Base-by-base conservation (phyloP, 768 basidiomycete genomes). In the Rickenella mellea region DNA sequence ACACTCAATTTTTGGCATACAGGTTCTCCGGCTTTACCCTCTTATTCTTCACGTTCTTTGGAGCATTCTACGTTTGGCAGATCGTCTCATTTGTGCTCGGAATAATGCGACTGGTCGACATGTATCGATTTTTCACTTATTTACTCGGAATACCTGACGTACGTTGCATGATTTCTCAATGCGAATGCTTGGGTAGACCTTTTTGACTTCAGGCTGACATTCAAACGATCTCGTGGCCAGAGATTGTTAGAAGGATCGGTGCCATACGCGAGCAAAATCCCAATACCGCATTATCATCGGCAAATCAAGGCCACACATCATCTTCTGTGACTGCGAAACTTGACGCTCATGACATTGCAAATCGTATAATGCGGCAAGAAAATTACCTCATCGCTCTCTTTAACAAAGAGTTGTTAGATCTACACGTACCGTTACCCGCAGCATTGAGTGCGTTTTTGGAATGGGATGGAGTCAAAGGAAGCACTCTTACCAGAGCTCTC, bases 351-450 rank as follows among this genome's bases (percentile, higher is more conserved):
- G 94, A 98, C 61, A 80, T 98, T 41, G 94, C 94, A 4, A 98
- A 97, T 58, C 83, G 96, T 40, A 97, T 99, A 53, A 76, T 99
- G 78, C 77, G 96, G 25, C 90, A 97, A 59, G 96, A 98, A 57
- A 99, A 99, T 62, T 99, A 98, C 57, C 73, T 99, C 39, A 96
- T 98, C 45, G 92, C 96, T 0, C 62, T 99, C 15, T 96, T 99
- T 62, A 99, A 98, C 66, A 98, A 97, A 59, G 91, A 96, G 48
- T 62, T 98, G 4, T 69, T 99, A 40, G 87, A 99, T 62, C 70
- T 98, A 17, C 78, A 80, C 7, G 74, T 91, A 1, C 89, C 96
- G 2, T 55, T 92, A 21, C 93, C 91, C 5, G 59, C 50, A 17
- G 43, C 63, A n/a, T 52, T 83, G 37, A 70, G 74, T 48, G 68